Base-by-base conservation (phyloP, 352 stramenopile species). In the Thalassiosira hispida region DNA sequence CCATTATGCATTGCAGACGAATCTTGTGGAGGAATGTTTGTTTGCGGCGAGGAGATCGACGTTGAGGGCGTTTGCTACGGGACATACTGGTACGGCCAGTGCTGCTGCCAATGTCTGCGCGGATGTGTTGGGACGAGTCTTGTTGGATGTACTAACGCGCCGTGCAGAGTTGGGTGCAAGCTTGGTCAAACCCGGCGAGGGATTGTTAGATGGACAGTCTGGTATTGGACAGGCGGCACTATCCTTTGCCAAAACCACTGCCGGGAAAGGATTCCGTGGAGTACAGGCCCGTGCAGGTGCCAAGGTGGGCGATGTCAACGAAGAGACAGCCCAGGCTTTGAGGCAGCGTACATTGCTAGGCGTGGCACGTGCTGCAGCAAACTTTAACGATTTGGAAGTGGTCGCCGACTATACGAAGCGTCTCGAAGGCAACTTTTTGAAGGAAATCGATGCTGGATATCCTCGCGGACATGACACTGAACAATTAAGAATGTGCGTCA, bases 321-420 rank as follows among this genome's bases (percentile, higher is more conserved):
- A 79, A 53, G 65, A 77, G 6, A 75, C 83, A 18, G 53, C 79
- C 22, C 62, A 53, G 0, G 42, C 62, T 51, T 31, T 73, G 33
- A 73, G 67, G 59, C 57, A 71, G 53, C 64, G 84, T 33, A 86
- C 90, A 44, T 60, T 87, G 65, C 18, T 86, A n/a, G 84, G 84
- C 18, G 81, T 91, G 64, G 78, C 84, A 1, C 52, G 79, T n/a
- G 84, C 88, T 12, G 89, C 80, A 79, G 88, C 88, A n/a, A 88
- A 81, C 27, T 77, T 91, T 9, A 93, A 93, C 79, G 88, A 93
- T 81, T 65, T 93, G 29, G 81, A 92, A 46, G 81, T 93, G 6
- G 86, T 82, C 2, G 73, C 74, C 7, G 65, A 90, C 62, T 90
- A 92, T 53, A 90, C 83, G 3, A 59, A 84, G 38, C 62, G 83